Evolutionary conservation across 371 early-diverging fungal species (phyloP).

Genomic region (Funneliformis caledonium): DNA sequence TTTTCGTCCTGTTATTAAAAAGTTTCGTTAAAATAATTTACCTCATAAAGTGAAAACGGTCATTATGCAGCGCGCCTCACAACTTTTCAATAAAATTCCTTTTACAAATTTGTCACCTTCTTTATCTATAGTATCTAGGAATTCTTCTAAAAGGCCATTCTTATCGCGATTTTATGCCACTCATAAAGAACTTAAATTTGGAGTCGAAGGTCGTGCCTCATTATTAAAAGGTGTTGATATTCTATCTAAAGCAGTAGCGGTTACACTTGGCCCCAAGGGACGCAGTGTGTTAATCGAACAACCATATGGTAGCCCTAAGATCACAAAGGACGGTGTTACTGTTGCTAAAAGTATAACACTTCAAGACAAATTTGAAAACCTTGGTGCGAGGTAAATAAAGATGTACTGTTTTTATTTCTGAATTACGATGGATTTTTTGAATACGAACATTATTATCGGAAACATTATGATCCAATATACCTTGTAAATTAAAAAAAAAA

Average conservation of each 20-base stretch:
- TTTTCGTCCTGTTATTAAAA: not conserved
- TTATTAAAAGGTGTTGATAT: slow-evolving; percentile 94
- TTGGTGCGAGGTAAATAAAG: slow-evolving; percentile 82
- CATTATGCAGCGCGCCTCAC: slow-evolving; percentile 14
- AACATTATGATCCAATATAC: not conserved
- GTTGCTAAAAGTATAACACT: slow-evolving; percentile 96
- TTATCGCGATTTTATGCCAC: slow-evolving; percentile 76
- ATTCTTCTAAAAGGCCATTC: not conserved
- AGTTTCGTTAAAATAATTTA: not conserved
- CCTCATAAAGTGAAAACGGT: not conserved
- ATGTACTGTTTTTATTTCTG: not conserved
- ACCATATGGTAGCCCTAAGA: slow-evolving; percentile 96
- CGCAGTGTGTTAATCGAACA: slow-evolving; percentile 98
- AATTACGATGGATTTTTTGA: not conserved
- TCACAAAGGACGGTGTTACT: slow-evolving; percentile 99
- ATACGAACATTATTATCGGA: not conserved
- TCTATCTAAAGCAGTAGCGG: slow-evolving; percentile 96
- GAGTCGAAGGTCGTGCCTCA: slow-evolving; percentile 92
- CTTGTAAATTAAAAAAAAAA: not conserved
- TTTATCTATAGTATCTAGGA: slow-evolving; percentile 12
- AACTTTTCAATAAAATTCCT: slow-evolving; percentile 13
- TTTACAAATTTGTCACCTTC: not conserved
- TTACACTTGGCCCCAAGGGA: slow-evolving; percentile 98
- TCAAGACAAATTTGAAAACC: slow-evolving; percentile 97
- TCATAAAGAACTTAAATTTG: slow-evolving; percentile 96